These are phyloP conservation scores for Suhomyces coccinellae DNA, from an alignment of 1,139 yeast genomes.

Conservation along the genomic window DNA sequence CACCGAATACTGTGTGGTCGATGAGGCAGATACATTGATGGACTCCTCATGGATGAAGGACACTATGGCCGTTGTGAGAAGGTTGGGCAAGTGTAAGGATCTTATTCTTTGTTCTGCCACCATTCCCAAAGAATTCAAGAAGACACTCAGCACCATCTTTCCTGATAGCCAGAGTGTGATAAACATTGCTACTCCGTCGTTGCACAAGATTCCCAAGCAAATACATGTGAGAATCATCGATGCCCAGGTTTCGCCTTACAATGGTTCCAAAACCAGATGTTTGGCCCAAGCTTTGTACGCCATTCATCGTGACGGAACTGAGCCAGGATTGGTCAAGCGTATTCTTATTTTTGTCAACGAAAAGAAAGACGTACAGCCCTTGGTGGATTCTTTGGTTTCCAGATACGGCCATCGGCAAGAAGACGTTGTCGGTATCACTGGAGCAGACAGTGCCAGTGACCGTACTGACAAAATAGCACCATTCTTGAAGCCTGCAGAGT, in stretches of 20 bases:
- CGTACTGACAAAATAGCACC: conserved; percentile 57
- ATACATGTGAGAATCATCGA: conserved; percentile 75
- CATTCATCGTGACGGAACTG: conserved; percentile 80
- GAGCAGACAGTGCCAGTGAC: conserved; percentile 59
- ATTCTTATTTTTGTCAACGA: conserved; percentile 86
- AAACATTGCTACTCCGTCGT: conserved; percentile 69
- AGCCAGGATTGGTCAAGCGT: conserved; percentile 72
- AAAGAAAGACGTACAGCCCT: conserved; percentile 59
- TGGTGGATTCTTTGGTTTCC: conserved; percentile 53
- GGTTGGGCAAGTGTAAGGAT: conserved; percentile 57
- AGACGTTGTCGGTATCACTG: conserved; percentile 60
- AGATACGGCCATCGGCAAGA: conserved; percentile 55
- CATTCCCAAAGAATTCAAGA: conserved; percentile 75
- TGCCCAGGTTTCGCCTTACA: conserved; percentile 72
- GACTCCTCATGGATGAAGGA: conserved; percentile 77
- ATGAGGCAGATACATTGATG: conserved; percentile 93
- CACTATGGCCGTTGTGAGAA: conserved; percentile 57
- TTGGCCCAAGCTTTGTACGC: conserved; percentile 88
- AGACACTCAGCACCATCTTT: conserved; percentile 58
- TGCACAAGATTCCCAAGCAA: conserved; percentile 79
- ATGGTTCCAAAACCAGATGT: conserved; percentile 80
- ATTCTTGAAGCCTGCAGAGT: conserved; percentile 61
- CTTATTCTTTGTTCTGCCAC: conserved; percentile 87
- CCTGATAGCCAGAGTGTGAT: conserved; percentile 59
- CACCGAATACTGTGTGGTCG: conserved; percentile 70